Base-by-base conservation (phyloP, 306 rosid species). In the Sindora glabra region DNA sequence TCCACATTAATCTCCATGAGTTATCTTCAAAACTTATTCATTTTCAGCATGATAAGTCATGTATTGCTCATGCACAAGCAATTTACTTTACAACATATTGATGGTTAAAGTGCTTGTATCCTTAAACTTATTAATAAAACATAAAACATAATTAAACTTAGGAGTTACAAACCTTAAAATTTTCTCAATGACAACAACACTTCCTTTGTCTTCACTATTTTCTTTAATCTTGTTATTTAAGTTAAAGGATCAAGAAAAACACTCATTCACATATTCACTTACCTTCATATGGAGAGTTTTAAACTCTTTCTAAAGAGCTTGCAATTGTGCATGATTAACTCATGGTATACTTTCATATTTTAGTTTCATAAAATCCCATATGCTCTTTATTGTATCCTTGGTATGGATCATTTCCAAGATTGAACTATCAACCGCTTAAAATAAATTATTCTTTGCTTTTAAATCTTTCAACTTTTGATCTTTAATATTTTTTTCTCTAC, bases 181-280 rank as follows among this genome's bases (percentile, higher is more conserved):
- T 27, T 45, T 46, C 2, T 61, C 56, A 45, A 61, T 41, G 2
- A 46, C 23, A 27, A 0, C 15, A 16, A 19, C 13, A 46, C 47
- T 18, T 16, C 30, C 42, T 13, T 10, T 29, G 8, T 61, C 38
- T 5, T 60, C 67, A 15, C 55, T 41, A 15, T 60, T 44, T 44
- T 26, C 53, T 60, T 45, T 60, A 18, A 45, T 30, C 53, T 60
- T 45, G 53, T 60, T 60, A 17, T 39, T 41, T 5, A 61, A 44
- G 41, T 41, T 19, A 26, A 46, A 14, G 0, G 34, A 4, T 2
- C 5, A 9, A 1, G 34, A 6, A 29, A 29, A 29, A 27, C 8
- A 29, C 0, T 29, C 34, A 29, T 1, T 29, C 3, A 29, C 34
- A 29, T 6, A 2, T 2, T 29, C 34, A 1, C 5, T 0, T 9